phyloP scores from a whole-genome alignment of 225 moss, liverwort and hornwort species.

The Asterella californica region DNA sequence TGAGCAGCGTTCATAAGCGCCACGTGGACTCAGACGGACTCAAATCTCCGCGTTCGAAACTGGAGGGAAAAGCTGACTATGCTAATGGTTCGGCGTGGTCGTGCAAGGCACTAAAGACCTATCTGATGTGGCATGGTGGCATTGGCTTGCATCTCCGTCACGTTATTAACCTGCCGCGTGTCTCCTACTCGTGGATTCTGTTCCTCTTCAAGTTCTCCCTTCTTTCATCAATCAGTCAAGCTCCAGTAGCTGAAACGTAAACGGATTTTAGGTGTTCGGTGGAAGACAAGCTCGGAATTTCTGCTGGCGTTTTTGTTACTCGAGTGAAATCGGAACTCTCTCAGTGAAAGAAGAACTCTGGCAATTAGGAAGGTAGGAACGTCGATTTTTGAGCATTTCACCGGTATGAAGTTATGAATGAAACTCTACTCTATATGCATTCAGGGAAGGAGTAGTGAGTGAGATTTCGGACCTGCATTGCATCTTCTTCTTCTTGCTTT shows the following conservation, averaged over 20 bases:
- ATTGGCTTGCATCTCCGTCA: neutral
- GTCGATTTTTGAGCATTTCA: no score
- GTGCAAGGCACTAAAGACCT: neutral
- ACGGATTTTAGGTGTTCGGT: neutral
- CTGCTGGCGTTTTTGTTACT: neutral
- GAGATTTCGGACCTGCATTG: neutral
- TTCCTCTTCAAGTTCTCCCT: neutral
- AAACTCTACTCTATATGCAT: no score
- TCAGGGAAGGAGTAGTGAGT: no score
- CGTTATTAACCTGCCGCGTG: neutral
- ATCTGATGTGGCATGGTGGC: neutral
- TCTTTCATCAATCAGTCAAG: neutral
- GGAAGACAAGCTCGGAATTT: neutral
- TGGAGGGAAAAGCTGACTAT: neutral
- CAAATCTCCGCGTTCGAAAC: neutral
- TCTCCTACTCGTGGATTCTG: neutral
- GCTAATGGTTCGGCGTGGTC: neutral
- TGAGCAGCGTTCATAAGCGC: neutral
- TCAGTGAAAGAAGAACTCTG: no score
- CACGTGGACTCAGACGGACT: neutral
- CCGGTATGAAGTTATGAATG: no score
- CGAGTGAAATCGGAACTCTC: neutral
- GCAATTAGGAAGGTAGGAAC: no score
- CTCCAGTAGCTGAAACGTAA: no score
- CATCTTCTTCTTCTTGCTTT: neutral